Evolutionary conservation across 352 stramenopile genomes (phyloP).

Genomic region (Pythium brassicae): DNA sequence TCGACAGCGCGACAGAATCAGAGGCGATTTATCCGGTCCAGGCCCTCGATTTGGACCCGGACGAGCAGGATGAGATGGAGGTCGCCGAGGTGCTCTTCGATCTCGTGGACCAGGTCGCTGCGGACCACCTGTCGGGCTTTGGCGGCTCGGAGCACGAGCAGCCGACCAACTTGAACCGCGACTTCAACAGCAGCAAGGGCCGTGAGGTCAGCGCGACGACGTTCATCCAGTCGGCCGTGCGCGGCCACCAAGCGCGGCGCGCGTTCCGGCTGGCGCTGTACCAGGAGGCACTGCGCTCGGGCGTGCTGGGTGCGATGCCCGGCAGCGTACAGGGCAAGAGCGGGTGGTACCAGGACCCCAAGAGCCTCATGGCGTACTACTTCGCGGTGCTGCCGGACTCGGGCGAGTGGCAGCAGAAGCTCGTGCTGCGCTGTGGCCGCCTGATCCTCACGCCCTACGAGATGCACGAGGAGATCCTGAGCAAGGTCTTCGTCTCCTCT

Average conservation of each 20-base stretch:
- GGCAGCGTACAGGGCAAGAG: slow-evolving; percentile 54
- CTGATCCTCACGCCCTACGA: slow-evolving; percentile 64
- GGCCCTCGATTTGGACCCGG: neutral
- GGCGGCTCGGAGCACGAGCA: neutral
- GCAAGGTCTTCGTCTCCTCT: slow-evolving; percentile 17
- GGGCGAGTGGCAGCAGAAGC: slow-evolving; percentile 65
- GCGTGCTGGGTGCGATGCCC: slow-evolving; percentile 69
- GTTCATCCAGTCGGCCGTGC: slow-evolving; percentile 53
- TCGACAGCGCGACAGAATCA: neutral
- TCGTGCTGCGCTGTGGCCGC: slow-evolving; percentile 43
- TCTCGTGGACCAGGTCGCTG: slow-evolving; percentile 27
- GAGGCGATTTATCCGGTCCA: neutral
- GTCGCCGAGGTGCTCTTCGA: slow-evolving; percentile 45
- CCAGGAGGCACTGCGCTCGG: slow-evolving; percentile 52
- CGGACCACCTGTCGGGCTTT: slow-evolving; percentile 1
- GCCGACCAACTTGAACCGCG: neutral
- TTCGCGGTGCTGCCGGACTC: slow-evolving; percentile 47
- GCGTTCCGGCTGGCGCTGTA: slow-evolving; percentile 61
- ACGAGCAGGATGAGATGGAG: slow-evolving; percentile 31
- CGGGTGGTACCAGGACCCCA: slow-evolving; percentile 76
- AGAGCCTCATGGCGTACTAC: slow-evolving; percentile 73
- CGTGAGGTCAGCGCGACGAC: slow-evolving; percentile 15
- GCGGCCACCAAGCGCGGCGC: slow-evolving; percentile 41
- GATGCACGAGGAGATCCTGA: slow-evolving; percentile 53
- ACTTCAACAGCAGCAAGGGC: neutral